phyloP scores from a whole-genome alignment of 768 basidiomycete genomes.

The Boletus sp. region DNA sequence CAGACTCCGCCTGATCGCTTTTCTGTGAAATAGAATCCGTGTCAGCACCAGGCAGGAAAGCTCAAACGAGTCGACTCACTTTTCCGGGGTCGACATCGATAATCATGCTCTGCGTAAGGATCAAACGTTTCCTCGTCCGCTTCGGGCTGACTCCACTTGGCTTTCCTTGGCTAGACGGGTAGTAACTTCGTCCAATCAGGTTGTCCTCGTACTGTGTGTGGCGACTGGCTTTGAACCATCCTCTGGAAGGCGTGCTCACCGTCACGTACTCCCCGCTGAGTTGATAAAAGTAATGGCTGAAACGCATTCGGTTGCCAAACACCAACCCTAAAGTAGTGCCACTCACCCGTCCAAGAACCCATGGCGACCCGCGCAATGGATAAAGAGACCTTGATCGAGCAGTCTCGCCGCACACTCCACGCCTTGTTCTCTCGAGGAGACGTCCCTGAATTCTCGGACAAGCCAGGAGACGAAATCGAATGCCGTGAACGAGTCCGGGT shows the following conservation, averaged over 20 bases:
- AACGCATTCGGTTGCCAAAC: constrained; percentile 3
- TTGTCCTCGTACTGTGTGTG: constrained; percentile 44
- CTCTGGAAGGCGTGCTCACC: constrained; percentile 60
- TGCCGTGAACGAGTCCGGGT: constrained; percentile 85
- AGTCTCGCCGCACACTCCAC: constrained; percentile 76
- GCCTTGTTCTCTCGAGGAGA: constrained; percentile 78
- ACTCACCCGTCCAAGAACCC: constrained; percentile 85
- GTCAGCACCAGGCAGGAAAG: constrained; percentile 10
- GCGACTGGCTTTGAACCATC: constrained; percentile 63
- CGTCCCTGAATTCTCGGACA: constrained; percentile 86
- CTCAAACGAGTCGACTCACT: constrained; percentile 36
- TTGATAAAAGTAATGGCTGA: constrained; percentile 86
- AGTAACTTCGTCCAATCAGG: constrained; percentile 32
- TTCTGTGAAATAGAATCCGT: constrained; percentile 42
- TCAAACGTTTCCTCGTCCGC: constrained; percentile 57
- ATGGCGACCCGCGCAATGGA: constrained; percentile 77
- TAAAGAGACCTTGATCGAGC: constrained; percentile 80
- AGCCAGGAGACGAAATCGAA: constrained; percentile 91
- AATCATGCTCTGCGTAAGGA: constrained; percentile 86
- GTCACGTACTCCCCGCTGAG: constrained; percentile 74
- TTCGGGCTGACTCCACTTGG: constrained; percentile 40
- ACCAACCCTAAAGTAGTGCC: neutral
- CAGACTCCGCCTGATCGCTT: constrained; percentile 86
- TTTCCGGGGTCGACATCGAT: constrained; percentile 83
- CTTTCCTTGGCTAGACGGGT: constrained; percentile 37